Percentiles rank a stretch among this genome's conserved stretches.
Evolutionary conservation across 257 asterid genomes (phyloP).

Genomic region (Plantago ovata): DNA sequence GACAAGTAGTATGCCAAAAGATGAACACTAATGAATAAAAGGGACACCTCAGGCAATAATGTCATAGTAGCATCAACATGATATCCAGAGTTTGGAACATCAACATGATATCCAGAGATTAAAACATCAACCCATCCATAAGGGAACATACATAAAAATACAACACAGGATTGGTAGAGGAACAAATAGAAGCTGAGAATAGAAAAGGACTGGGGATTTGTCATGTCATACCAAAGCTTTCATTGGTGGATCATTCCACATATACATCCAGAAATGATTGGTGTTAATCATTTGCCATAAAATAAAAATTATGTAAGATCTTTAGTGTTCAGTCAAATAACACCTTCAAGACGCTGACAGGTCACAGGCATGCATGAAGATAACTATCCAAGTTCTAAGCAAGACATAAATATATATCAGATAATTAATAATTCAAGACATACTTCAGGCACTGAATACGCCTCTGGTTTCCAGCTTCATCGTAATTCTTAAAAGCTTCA

Average conservation of each 20-base stretch:
- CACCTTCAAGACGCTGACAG: not conserved
- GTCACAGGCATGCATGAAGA: not conserved
- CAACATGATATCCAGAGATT: not conserved
- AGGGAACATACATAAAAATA: not conserved
- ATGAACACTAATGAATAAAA: slow-evolving; percentile 1
- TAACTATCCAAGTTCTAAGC: slow-evolving; percentile 8
- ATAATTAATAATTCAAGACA: slow-evolving; percentile 14
- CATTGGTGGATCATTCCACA: not conserved
- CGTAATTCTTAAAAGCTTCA: slow-evolving; percentile 97
- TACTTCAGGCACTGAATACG: slow-evolving; percentile 98
- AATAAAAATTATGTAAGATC: not conserved
- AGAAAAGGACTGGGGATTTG: not conserved
- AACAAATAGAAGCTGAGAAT: not conserved
- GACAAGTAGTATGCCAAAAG: slow-evolving; percentile 12
- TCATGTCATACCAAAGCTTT: not conserved
- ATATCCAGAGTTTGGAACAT: not conserved
- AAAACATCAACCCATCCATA: not conserved
- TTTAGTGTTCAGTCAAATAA: not conserved
- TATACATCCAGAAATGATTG: no score
- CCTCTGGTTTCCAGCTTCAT: slow-evolving; percentile 97
- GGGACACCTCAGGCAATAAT: slow-evolving; percentile 6
- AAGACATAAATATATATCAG: not conserved
- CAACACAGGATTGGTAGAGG: not conserved
- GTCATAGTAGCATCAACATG: slow-evolving; percentile 3
- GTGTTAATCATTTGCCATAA: no score